Evolutionary conservation across 768 basidiomycete species (phyloP).

Genomic region (Phanerodontia chrysosporium): DNA sequence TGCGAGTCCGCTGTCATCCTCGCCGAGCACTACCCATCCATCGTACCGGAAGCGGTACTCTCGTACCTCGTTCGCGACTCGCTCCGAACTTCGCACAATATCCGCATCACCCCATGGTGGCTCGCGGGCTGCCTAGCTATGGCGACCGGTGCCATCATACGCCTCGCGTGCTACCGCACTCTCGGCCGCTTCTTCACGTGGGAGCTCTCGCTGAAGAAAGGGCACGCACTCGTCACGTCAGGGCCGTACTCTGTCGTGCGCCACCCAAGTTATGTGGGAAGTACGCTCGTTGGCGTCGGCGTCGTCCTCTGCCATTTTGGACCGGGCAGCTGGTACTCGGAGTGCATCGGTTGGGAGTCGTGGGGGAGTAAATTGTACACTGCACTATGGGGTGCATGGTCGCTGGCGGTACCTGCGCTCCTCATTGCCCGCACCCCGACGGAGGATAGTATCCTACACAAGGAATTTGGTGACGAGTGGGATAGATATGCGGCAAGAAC

Average conservation of each 20-base stretch:
- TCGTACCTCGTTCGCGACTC: conserved; percentile 1
- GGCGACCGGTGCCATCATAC: not conserved
- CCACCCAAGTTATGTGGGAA: conserved; percentile 15
- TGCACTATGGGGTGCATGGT: not conserved
- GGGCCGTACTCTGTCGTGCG: conserved; percentile 17
- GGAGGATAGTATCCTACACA: conserved; percentile 9
- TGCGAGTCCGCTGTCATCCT: conserved; percentile 1
- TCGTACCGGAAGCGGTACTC: not conserved
- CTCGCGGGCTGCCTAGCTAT: not conserved
- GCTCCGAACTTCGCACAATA: not conserved
- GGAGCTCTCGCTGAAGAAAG: conserved; percentile 8
- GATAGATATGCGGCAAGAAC: conserved; percentile 4
- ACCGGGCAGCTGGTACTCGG: conserved; percentile 7
- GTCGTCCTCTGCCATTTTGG: conserved; percentile 1
- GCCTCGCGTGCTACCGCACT: conserved; percentile 7
- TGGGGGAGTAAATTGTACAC: not conserved
- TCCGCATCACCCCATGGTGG: not conserved
- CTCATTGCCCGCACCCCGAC: not conserved
- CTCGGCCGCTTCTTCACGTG: conserved; percentile 17
- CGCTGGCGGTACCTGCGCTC: not conserved
- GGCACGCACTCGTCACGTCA: conserved; percentile 13
- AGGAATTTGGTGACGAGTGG: conserved; percentile 12
- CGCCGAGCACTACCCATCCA: not conserved
- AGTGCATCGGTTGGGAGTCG: not conserved
- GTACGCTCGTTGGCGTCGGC: conserved; percentile 4